Percentiles rank a stretch among this genome's conserved stretches.
These are phyloP conservation scores for Ophiostoma tasmaniense DNA, from an alignment of 2,329 filamentous ascomycete genomes.

Conservation along the genomic window DNA sequence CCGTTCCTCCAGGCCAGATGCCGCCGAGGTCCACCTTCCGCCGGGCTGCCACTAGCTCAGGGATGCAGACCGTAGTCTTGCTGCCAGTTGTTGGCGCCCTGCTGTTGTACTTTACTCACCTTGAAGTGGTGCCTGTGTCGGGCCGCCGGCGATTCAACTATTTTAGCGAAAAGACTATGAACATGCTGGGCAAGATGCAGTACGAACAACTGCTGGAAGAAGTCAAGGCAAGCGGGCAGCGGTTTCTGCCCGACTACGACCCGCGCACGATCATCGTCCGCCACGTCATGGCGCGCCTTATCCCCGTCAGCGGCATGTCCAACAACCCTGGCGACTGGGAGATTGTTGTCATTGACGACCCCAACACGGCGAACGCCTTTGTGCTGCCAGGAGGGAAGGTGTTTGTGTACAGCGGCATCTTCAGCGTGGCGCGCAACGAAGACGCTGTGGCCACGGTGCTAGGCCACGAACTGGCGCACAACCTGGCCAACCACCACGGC, in stretches of 20 bases:
- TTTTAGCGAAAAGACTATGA: conserved; percentile 47
- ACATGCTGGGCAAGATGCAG: conserved; percentile 42
- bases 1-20: conserved; percentile 17
- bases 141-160: conserved; percentile 67
- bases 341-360: conserved; percentile 64
- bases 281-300: conserved; percentile 56
- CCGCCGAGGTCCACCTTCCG: conserved; percentile 13
- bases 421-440: conserved; percentile 58
- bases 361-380: conserved; percentile 60
- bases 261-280: conserved; percentile 48
- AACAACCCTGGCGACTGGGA: conserved; percentile 52
- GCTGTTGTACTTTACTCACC: conserved; percentile 57
- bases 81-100: conserved; percentile 37
- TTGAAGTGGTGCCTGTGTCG: conserved; percentile 65
- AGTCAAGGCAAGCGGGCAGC: conserved; percentile 41
- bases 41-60: conserved; percentile 22
- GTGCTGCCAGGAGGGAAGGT: conserved; percentile 73
- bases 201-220: conserved; percentile 50
- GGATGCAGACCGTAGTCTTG: conserved; percentile 34
- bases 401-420: conserved; percentile 67
- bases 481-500: conserved; percentile 57
- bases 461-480: conserved; percentile 74
- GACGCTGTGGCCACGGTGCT: conserved; percentile 66
- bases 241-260: conserved; percentile 53
- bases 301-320: conserved; percentile 56